Evolutionary conservation across 345 rosid genomes (phyloP).

Genomic region (Gossypium mustelinum): DNA sequence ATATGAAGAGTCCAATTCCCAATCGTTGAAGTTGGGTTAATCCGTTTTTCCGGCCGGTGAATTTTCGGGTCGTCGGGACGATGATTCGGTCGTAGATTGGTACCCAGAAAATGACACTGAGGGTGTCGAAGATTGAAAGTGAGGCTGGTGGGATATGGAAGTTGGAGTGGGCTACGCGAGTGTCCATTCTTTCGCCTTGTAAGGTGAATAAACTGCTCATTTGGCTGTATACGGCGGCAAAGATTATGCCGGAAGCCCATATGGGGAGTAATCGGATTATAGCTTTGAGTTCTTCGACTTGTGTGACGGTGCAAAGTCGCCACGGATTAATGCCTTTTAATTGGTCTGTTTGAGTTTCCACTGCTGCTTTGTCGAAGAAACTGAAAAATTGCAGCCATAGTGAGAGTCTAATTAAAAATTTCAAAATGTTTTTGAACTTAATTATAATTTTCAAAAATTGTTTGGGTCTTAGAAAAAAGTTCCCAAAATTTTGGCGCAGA

Average conservation of each 20-base stretch:
- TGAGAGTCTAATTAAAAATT: too few relatives aligned
- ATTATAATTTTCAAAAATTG: too few relatives aligned
- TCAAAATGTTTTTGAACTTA: too few relatives aligned
- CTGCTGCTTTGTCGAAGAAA: conserved; percentile 22
- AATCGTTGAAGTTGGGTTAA: conserved; percentile 18
- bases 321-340: conserved; percentile 14
- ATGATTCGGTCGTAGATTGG: conserved; percentile 16
- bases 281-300: conserved; percentile 18
- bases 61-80: conserved; percentile 10
- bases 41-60: conserved; percentile 10
- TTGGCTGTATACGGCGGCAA: conserved; percentile 11
- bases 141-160: conserved; percentile 21
- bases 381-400: neutral
- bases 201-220: conserved; percentile 13
- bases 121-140: conserved; percentile 18
- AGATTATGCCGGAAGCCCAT: conserved; percentile 19
- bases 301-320: conserved; percentile 20
- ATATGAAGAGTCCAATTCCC: conserved; percentile 19
- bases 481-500: too few relatives aligned
- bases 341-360: conserved; percentile 10
- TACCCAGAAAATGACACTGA: conserved; percentile 20
- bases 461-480: too few relatives aligned
- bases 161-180: conserved; percentile 10
- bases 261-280: conserved; percentile 16
- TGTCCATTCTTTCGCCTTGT: conserved; percentile 23